phyloP scores from a whole-genome alignment of 768 basidiomycete genomes.

The Naganishia kalamii region DNA sequence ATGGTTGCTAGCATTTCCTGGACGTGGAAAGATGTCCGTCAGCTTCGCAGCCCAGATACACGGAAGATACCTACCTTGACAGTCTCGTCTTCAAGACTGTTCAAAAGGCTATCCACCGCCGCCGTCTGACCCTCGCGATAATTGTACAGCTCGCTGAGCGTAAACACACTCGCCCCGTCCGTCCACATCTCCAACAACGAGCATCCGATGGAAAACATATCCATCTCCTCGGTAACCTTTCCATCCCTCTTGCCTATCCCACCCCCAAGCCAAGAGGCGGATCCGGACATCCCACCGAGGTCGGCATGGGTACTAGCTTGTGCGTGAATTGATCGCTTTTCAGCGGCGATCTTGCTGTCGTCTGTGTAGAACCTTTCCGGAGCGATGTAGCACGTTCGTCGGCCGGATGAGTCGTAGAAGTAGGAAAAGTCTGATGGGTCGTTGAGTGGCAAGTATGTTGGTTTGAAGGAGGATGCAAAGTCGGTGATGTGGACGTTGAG shows the following conservation, averaged over 20 bases:
- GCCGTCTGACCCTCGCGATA: slow-evolving; percentile 79
- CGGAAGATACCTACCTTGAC: slow-evolving; percentile 58
- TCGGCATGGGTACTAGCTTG: slow-evolving; percentile 4
- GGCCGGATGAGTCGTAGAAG: slow-evolving; percentile 91
- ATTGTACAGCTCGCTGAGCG: slow-evolving; percentile 88
- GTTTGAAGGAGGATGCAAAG: slow-evolving; percentile 85
- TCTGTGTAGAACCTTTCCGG: slow-evolving; percentile 90
- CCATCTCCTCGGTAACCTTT: slow-evolving; percentile 90
- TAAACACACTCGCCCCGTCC: slow-evolving; percentile 88
- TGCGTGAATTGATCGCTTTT: slow-evolving; percentile 52
- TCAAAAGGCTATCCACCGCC: slow-evolving; percentile 61
- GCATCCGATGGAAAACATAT: slow-evolving; percentile 90
- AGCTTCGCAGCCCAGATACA: neutral
- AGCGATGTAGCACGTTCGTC: slow-evolving; percentile 90
- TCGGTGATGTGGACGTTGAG: slow-evolving; percentile 94
- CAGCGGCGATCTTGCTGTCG: slow-evolving; percentile 64
- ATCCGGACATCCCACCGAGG: slow-evolving; percentile 4
- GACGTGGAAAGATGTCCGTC: neutral
- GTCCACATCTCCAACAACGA: slow-evolving; percentile 92
- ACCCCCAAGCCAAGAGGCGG: slow-evolving; percentile 24
- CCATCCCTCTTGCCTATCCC: slow-evolving; percentile 61
- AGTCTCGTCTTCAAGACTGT: slow-evolving; percentile 69
- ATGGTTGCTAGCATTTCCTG: slow-evolving; percentile 83
- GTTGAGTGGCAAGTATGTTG: slow-evolving; percentile 86
- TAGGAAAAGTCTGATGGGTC: slow-evolving; percentile 97